Base-by-base conservation (phyloP, 805 yeast genomes). In the Blastobotrys parvus region DNA sequence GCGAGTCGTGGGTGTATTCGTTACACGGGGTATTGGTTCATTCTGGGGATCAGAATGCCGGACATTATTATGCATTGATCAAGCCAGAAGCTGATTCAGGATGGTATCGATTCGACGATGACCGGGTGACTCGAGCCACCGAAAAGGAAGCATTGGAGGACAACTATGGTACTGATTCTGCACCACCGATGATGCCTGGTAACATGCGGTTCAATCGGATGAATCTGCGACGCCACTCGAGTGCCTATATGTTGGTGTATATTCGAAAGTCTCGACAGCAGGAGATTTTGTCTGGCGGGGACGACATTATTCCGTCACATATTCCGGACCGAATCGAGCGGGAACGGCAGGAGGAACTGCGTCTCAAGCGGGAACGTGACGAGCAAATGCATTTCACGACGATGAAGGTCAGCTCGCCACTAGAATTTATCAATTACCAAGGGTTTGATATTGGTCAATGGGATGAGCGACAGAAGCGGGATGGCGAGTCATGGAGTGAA, bases 231-330 rank as follows among this genome's bases (percentile, higher is more conserved):
- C 77, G 95, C 38, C 92, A 87, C 31, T 89, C 97, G 0, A 85
- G 92, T 34, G 98, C 98, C 1, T 92, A 92, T 58, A 92, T 92
- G 98, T 74, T 92, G 63, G 97, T 92, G 2, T 92, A 92, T 59
- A 74, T 89, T 49, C 73, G 94, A 43, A 78, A 84, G 56, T 65
- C 74, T 2, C 74, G 74, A 32, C 61, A 77, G 31, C 70, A 68
- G 2, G 71, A 70, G 10, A 69, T 90, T 13, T 68, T 92, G 45
- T 78, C 77, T 10, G 78, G 75, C 0, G 53, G 64, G 1, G 77
- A 74, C 17, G 72, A 63, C 3, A 79, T 72, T 38, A 72, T 77
- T 4, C 97, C 97, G 2, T 52, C 58, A 1, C 83, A 84, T 55
- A 77, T 92, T 19, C 75, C 84, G 0, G 64, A 69, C 16, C 80